Base-by-base conservation (phyloP, 2,329 filamentous ascomycete species). In the Fusarium sp. region DNA sequence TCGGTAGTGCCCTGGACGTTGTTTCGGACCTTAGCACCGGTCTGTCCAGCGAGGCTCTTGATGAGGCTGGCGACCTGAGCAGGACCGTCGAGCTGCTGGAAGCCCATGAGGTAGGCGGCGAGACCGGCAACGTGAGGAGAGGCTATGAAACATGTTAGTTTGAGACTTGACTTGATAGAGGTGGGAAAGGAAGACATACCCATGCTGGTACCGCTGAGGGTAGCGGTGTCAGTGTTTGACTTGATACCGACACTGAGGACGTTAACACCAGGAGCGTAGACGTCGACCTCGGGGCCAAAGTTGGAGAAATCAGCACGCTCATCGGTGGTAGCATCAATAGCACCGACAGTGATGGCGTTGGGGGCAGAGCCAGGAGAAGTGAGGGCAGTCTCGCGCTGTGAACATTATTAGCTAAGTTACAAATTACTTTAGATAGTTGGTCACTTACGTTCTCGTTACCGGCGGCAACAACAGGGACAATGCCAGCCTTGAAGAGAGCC, bases 101-200 rank as follows among this genome's bases (percentile, higher is more conserved):
- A 85, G 59, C 83, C 77, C 83, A 93, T 90, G 37, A 94, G 82
- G 81, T 93, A 94, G 33, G 90, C 91, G 19, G 89, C 90, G 7
- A 94, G 84, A 53, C 92, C 92, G 53, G 89, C 87, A 60, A 93
- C 86, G 79, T 93, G 91, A 3, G 92, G 92, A 18, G 87, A 87
- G 32, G 92, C 90, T 83, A 44, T 32, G 19, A 49, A 19, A 21
- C 35, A 10, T 19, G 54, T 77, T 58, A 79, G 77, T 49, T 60
- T 70, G 15, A 28, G 53, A 40, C 40, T 28, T 32, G 25, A 25
- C 35, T 38, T 37, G 47, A 28, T 38, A 28, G 23, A 16, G 15
- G 10, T n/a, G n/a, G n/a, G 21, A 25, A 9, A 46, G 25, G 35
- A 37, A 56, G 47, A 66, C 80, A 68, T 80, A 83, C 82, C 81